Percentiles rank a stretch among this genome's conserved stretches.
Conservation (phyloP, 352 stramenopile species). For the Phytophthora fragariae region DNA sequence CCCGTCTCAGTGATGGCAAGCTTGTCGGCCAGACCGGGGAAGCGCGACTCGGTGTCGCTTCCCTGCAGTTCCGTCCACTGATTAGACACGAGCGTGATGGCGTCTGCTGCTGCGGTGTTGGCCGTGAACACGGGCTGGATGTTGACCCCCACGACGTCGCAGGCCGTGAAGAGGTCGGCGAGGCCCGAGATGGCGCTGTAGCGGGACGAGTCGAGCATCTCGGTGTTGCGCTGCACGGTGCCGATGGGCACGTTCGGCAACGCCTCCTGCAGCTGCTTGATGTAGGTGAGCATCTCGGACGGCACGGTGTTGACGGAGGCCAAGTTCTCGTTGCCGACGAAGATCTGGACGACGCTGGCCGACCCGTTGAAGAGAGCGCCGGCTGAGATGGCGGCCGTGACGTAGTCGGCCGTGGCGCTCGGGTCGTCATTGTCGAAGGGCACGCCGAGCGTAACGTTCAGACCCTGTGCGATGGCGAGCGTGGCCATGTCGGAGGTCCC, state of each 20-base stretch:
- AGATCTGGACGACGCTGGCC: slow-evolving; percentile 55
- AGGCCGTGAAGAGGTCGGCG: slow-evolving; percentile 52
- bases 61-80: slow-evolving; percentile 58
- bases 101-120: slow-evolving; percentile 39
- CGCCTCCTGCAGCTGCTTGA: slow-evolving; percentile 45
- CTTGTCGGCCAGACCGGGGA: slow-evolving; percentile 55
- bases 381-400: slow-evolving; percentile 47
- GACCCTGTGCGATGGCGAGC: slow-evolving; percentile 49
- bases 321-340: slow-evolving; percentile 72
- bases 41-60: slow-evolving; percentile 43
- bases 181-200: slow-evolving; percentile 44
- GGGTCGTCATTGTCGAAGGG: slow-evolving; percentile 50
- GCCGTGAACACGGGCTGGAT: slow-evolving; percentile 73
- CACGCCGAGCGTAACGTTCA: slow-evolving; percentile 59
- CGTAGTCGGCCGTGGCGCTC: slow-evolving; percentile 41
- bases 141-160: slow-evolving; percentile 76
- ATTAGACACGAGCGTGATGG: slow-evolving; percentile 49
- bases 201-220: slow-evolving; percentile 52
- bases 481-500: slow-evolving; percentile 48
- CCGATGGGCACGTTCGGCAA: slow-evolving; percentile 46
- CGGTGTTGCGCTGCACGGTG: slow-evolving; percentile 62
- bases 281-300: slow-evolving; percentile 51
- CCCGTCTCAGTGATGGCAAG: slow-evolving; percentile 69
- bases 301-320: slow-evolving; percentile 41
- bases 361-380: slow-evolving; percentile 38